phyloP scores from a whole-genome alignment of 176 grass and related monocot genomes.

The Triticum aestivum region IWGSC_CS_RefSeq_v2.1 NC_057801.1:840861048-840861547 shows the following conservation, averaged over 20 bases:
- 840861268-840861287: constrained; percentile 78
- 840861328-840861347: constrained; percentile 27
- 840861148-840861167: constrained; percentile 57
- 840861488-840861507: not conserved
- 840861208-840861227: constrained; percentile 40
- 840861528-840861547: not conserved
- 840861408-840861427: constrained; percentile 42
- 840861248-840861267: constrained; percentile 51
- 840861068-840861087: constrained; percentile 54
- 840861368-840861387: constrained; percentile 55
- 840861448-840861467: constrained; percentile 47
- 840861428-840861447: constrained; percentile 33
- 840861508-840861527: not conserved
- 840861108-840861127: constrained; percentile 52
- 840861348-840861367: constrained; percentile 54
- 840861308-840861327: constrained; percentile 61
- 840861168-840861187: constrained; percentile 67
- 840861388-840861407: not conserved
- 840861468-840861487: constrained; percentile 37
- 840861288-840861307: constrained; percentile 47
- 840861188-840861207: constrained; percentile 21
- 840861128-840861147: constrained; percentile 24
- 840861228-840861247: constrained; percentile 18
- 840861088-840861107: constrained; percentile 41
- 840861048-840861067: constrained; percentile 53